Conservation (phyloP, 2,329 filamentous ascomycete species). For the Byssothecium circinans region DNA sequence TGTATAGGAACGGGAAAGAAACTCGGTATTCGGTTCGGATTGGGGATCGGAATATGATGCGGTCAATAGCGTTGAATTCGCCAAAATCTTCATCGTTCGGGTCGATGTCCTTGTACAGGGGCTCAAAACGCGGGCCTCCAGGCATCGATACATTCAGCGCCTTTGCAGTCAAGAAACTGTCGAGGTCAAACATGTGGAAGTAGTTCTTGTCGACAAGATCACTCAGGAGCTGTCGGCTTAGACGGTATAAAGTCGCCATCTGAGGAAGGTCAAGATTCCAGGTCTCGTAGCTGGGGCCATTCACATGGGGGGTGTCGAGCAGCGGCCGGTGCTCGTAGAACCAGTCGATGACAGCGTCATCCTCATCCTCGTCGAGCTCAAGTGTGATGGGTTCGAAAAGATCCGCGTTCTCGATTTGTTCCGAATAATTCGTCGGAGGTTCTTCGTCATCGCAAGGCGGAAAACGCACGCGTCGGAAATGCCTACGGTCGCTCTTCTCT, state of each 20-base stretch:
- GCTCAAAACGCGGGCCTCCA: constrained; percentile 95
- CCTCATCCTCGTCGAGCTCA: constrained; percentile 93
- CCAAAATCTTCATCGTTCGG: constrained; percentile 99
- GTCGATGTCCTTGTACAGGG: constrained; percentile 96
- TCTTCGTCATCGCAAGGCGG: constrained; percentile 99
- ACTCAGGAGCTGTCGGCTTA: constrained; percentile 87
- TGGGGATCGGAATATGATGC: constrained; percentile 95
- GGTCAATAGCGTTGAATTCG: constrained; percentile 98
- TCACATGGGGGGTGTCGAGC: constrained; percentile 88
- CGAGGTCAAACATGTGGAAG: constrained; percentile 94
- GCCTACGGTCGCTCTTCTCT: constrained; percentile 91
- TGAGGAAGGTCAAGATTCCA: constrained; percentile 94
- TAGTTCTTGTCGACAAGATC: constrained; percentile 96
- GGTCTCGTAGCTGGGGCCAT: constrained; percentile 92
- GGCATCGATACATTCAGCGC: constrained; percentile 95
- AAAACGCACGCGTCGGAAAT: constrained; percentile 99
- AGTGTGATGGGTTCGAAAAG: constrained; percentile 97
- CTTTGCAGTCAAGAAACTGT: constrained; percentile 94
- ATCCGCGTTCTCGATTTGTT: constrained; percentile 98
- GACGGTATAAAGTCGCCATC: constrained; percentile 91
- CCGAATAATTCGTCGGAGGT: constrained; percentile 94
- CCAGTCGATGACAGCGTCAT: constrained; percentile 90
- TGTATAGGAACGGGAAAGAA: constrained; percentile 92
- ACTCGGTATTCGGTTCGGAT: constrained; percentile 96
- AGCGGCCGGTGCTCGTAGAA: constrained; percentile 94